phyloP scores from a whole-genome alignment of 805 yeast genomes.

The Spathaspora passalidarum region DNA sequence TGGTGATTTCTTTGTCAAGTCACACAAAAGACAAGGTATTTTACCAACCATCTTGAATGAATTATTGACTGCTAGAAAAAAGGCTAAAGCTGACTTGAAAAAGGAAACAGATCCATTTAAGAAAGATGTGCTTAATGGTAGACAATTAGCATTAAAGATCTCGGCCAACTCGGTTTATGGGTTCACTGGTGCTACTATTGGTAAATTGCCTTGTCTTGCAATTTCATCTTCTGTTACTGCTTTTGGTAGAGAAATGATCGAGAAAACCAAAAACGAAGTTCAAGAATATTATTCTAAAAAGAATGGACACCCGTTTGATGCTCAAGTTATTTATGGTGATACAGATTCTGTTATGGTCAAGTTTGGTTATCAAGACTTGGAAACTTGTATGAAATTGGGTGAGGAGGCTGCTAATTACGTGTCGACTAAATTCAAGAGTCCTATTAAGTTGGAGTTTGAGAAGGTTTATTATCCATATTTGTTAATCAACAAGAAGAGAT shows the following conservation, averaged over 20 bases:
- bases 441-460: conserved; percentile 94
- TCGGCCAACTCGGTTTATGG: conserved; percentile 99
- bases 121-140: conserved; percentile 90
- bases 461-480: conserved; percentile 94
- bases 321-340: conserved; percentile 95
- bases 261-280: conserved; percentile 81
- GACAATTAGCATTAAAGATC: conserved; percentile 93
- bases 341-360: conserved; percentile 99
- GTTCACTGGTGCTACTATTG: conserved; percentile 98
- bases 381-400: conserved; percentile 85
- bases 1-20: conserved; percentile 84
- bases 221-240: conserved; percentile 95
- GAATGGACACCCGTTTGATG: conserved; percentile 81
- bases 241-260: conserved; percentile 96
- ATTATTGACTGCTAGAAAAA: conserved; percentile 84
- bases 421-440: conserved; percentile 72
- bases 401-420: conserved; percentile 92
- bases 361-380: conserved; percentile 80
- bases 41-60: conserved; percentile 90
- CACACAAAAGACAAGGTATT: conserved; percentile 70
- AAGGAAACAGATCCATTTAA: conserved; percentile 93
- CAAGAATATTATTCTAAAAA: conserved; percentile 73
- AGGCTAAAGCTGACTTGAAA: conserved; percentile 86
- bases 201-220: conserved; percentile 93
- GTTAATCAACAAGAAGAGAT: conserved; percentile 91